A percentile compares a stretch with the other conserved stretches of the same genome.
phyloP scores from a whole-genome alignment of 352 stramenopile genomes.

The Pythium angustatum region DNA sequence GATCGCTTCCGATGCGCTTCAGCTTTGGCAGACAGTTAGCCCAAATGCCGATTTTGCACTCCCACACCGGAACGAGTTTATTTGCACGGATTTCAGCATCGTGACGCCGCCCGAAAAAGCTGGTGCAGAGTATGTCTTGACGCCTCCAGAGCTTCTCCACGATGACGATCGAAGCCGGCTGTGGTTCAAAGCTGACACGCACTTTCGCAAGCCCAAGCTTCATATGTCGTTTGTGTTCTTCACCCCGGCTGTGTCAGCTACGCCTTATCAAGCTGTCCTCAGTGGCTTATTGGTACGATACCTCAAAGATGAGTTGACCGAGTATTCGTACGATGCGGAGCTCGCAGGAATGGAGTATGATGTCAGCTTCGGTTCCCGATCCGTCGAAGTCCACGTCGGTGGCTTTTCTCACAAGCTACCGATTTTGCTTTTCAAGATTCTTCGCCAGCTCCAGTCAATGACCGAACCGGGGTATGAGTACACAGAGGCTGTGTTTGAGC shows the following conservation, averaged over 20 bases:
- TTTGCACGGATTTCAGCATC: slow-evolving; percentile 72
- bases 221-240: slow-evolving; percentile 84
- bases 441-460: slow-evolving; percentile 56
- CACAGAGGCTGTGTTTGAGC: slow-evolving; percentile 70
- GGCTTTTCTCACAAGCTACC: slow-evolving; percentile 91
- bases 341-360: slow-evolving; percentile 79
- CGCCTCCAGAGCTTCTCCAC: slow-evolving; percentile 39
- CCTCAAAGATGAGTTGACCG: slow-evolving; percentile 84
- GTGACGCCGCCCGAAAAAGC: slow-evolving; percentile 38
- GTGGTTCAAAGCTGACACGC: slow-evolving; percentile 89
- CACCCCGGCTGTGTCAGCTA: slow-evolving; percentile 54
- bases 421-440: slow-evolving; percentile 73
- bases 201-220: slow-evolving; percentile 91
- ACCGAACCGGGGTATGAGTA: slow-evolving; percentile 51
- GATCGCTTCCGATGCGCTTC: slow-evolving; percentile 39
- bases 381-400: slow-evolving; percentile 79
- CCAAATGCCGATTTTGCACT: slow-evolving; percentile 44
- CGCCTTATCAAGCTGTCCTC: slow-evolving; percentile 68
- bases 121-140: slow-evolving; percentile 20
- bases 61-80: slow-evolving; percentile 73
- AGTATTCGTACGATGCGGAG: slow-evolving; percentile 79
- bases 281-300: slow-evolving; percentile 73
- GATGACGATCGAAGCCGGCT: slow-evolving; percentile 54
- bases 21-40: slow-evolving; percentile 38
- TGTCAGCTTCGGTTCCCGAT: slow-evolving; percentile 59